Percentiles rank a stretch among this genome's conserved stretches.
These are phyloP conservation scores for Ampelocalamus luodianensis DNA, from an alignment of 176 grass and related monocot genomes.

Conservation along the genomic window DNA sequence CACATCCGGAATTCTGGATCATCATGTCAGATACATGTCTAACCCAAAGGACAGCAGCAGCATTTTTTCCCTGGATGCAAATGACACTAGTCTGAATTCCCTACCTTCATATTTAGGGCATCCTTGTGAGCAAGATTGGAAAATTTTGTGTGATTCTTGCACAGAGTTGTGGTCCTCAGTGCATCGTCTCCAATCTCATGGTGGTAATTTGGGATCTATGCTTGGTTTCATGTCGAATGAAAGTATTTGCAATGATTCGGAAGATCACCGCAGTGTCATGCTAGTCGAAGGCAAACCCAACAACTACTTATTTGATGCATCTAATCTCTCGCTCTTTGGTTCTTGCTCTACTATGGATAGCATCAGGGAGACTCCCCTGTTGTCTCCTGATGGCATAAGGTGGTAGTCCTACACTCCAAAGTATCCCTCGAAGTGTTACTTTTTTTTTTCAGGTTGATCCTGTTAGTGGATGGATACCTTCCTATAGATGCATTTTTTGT, in stretches of 20 bases:
- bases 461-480: slow-evolving; percentile 3
- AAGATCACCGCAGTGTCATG: slow-evolving; percentile 7
- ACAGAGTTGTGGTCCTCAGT: slow-evolving; percentile 41
- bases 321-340: slow-evolving; percentile 37
- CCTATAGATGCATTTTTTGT: background rate
- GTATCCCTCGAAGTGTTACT: background rate
- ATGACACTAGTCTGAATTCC: slow-evolving; percentile 30
- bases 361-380: slow-evolving; percentile 24
- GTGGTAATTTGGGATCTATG: background rate
- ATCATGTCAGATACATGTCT: slow-evolving; percentile 27
- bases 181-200: slow-evolving; percentile 37
- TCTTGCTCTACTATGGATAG: slow-evolving; percentile 39
- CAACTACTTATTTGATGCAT: slow-evolving; percentile 21
- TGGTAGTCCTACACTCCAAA: slow-evolving; percentile 37
- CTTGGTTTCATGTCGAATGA: slow-evolving; percentile 37
- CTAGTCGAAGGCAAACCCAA: slow-evolving; percentile 39
- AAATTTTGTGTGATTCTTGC: background rate
- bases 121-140: slow-evolving; percentile 46
- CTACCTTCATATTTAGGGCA: slow-evolving; percentile 35
- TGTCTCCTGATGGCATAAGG: slow-evolving; percentile 26
- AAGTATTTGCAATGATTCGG: slow-evolving; percentile 38
- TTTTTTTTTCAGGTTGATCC: background rate
- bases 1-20: slow-evolving; percentile 30
- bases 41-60: background rate
- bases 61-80: slow-evolving; percentile 33